A percentile compares a stretch with the other conserved stretches of the same genome.
phyloP scores from a whole-genome alignment of 768 basidiomycete species.

The Leucosporidium creatinivorum region DNA sequence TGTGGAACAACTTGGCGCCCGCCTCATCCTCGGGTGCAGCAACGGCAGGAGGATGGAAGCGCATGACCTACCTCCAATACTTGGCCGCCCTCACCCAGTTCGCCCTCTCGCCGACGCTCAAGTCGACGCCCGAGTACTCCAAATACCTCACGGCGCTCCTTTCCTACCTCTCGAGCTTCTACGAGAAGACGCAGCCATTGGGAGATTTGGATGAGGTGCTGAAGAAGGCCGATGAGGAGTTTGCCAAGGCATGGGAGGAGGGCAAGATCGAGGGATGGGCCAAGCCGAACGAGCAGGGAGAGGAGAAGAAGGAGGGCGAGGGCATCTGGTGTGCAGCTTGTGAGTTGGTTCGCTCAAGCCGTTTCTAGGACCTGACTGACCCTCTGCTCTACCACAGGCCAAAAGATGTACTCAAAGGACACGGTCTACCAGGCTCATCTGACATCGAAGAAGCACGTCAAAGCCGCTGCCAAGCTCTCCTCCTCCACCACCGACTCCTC shows the following conservation, averaged over 20 bases:
- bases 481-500: constrained; percentile 8
- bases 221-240: constrained; percentile 58
- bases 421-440: constrained; percentile 96
- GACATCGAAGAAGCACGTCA: constrained; percentile 90
- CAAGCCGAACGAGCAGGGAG: constrained; percentile 46
- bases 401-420: constrained; percentile 90
- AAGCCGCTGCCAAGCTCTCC: constrained; percentile 55
- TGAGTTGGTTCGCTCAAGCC: constrained; percentile 4
- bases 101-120: constrained; percentile 36
- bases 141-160: constrained; percentile 82
- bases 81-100: constrained; percentile 54
- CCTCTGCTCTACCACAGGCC: constrained; percentile 51
- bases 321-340: constrained; percentile 69
- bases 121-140: constrained; percentile 69
- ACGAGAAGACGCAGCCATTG: constrained; percentile 75
- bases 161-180: constrained; percentile 75
- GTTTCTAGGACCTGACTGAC: background rate
- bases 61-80: constrained; percentile 86
- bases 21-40: constrained; percentile 46
- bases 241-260: constrained; percentile 70
- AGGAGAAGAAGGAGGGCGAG: constrained; percentile 46
- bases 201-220: constrained; percentile 66
- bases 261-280: constrained; percentile 73
- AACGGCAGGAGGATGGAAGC: constrained; percentile 45
- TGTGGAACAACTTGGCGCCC: constrained; percentile 82